Percentiles rank a stretch among this genome's conserved stretches.
Evolutionary conservation across 371 early-diverging fungal species (phyloP).

Genomic region (Actinomortierella wolfii): DNA sequence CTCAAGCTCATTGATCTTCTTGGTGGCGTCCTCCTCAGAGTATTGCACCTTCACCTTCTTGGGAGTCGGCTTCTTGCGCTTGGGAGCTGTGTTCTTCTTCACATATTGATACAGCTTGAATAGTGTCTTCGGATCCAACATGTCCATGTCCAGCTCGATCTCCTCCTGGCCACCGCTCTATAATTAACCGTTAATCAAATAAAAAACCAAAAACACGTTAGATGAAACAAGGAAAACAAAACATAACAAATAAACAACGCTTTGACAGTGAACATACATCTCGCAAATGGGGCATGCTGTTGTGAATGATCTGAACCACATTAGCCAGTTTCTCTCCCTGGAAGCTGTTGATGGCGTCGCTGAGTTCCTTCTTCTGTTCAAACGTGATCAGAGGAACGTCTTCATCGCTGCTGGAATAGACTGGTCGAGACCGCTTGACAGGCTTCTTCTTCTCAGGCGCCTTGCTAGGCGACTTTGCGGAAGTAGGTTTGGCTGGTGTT

Average conservation of each 20-base stretch:
- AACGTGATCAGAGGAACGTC: slow-evolving; percentile 71
- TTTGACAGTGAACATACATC: slow-evolving; percentile 55
- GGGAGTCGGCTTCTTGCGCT: slow-evolving; percentile 37
- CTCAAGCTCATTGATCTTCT: slow-evolving; percentile 70
- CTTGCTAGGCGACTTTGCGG: slow-evolving; percentile 21
- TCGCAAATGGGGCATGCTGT: slow-evolving; percentile 79
- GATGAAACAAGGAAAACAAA: slow-evolving; percentile 12
- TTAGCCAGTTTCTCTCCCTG: slow-evolving; percentile 76
- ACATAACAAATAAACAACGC: background rate
- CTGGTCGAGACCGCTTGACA: slow-evolving; percentile 19
- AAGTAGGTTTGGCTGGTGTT: slow-evolving; percentile 20
- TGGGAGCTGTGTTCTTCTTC: slow-evolving; percentile 54
- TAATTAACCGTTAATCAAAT: background rate
- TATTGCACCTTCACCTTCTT: slow-evolving; percentile 49
- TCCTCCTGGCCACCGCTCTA: slow-evolving; percentile 46
- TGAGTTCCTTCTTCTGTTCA: slow-evolving; percentile 90
- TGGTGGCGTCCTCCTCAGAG: slow-evolving; percentile 59
- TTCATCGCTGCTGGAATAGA: slow-evolving; percentile 43
- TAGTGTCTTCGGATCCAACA: slow-evolving; percentile 81
- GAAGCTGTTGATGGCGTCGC: slow-evolving; percentile 81
- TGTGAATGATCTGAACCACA: slow-evolving; percentile 87
- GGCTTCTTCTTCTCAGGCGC: slow-evolving; percentile 34
- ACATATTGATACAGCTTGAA: slow-evolving; percentile 90
- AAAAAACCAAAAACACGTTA: background rate
- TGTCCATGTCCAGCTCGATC: slow-evolving; percentile 91